A percentile compares a stretch with the other conserved stretches of the same genome.
Conservation (phyloP, 345 rosid genomes). For the Salix viminalis region DNA sequence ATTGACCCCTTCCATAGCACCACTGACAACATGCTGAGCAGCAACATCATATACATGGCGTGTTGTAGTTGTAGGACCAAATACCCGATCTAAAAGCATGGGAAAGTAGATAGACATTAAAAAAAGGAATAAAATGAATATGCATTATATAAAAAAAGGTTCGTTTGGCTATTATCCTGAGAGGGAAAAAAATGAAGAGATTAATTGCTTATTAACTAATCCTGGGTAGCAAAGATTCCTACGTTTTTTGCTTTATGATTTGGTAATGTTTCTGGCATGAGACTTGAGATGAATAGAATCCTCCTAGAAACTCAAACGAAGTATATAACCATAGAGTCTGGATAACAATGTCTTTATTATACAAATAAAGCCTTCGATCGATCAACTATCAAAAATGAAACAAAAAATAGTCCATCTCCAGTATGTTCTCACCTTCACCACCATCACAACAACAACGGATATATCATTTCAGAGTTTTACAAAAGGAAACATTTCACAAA, state of each 20-base stretch:
- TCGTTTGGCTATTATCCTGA: background rate
- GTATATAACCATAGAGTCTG: background rate
- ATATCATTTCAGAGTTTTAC: background rate
- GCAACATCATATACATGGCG: conserved; percentile 97
- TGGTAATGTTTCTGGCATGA: background rate
- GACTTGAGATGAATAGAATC: background rate
- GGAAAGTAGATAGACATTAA: background rate
- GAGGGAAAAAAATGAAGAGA: background rate
- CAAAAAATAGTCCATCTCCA: background rate
- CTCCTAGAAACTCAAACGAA: background rate
- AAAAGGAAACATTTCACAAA: background rate
- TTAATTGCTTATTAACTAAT: background rate
- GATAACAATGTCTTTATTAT: background rate
- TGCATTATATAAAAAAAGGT: background rate
- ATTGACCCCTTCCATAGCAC: conserved; percentile 95
- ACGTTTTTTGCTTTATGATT: background rate
- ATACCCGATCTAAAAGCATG: conserved; percentile 67
- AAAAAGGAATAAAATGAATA: background rate
- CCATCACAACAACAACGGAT: background rate
- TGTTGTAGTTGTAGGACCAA: conserved; percentile 99
- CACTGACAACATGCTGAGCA: conserved; percentile 89
- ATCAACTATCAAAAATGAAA: background rate
- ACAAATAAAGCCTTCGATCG: background rate
- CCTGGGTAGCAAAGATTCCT: background rate
- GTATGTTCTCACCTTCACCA: background rate